Conservation (phyloP, 1,284 basidiomycete species). For the Neolentinus lepideus region DNA sequence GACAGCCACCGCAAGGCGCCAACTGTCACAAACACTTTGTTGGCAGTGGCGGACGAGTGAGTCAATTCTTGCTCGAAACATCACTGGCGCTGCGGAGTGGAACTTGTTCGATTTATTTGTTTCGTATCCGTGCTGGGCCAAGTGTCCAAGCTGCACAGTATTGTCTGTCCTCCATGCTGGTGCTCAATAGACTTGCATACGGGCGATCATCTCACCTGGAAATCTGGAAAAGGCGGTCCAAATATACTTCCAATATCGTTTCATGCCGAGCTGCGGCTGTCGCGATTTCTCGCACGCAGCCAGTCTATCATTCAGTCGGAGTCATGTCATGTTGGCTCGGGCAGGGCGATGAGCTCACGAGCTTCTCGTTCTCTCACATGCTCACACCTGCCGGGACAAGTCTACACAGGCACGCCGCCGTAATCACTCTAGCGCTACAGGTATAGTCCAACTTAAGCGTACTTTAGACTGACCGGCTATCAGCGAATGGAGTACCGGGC, state of each 20-base stretch:
- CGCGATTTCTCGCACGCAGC: not conserved
- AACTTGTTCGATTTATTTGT: too few species aligned
- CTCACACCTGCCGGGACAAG: too few species aligned
- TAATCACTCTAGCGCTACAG: too few species aligned
- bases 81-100: too few species aligned
- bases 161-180: too few species aligned
- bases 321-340: not conserved
- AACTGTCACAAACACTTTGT: not conserved
- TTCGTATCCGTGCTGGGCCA: too few species aligned
- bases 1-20: not conserved
- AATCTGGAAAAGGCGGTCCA: not conserved
- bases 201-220: not conserved
- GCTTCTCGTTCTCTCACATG: not conserved
- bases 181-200: too few species aligned
- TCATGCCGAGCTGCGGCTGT: not conserved
- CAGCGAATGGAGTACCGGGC: not conserved
- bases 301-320: not conserved
- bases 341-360: not conserved
- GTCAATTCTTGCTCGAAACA: not conserved
- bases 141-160: too few species aligned
- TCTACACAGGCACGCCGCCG: too few species aligned
- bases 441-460: not conserved
- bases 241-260: not conserved
- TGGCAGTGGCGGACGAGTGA: not conserved
- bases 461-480: not conserved